These are phyloP conservation scores for Dalbergia cochinchinensis DNA, from an alignment of 306 rosid species.

Conservation along the genomic window DNA sequence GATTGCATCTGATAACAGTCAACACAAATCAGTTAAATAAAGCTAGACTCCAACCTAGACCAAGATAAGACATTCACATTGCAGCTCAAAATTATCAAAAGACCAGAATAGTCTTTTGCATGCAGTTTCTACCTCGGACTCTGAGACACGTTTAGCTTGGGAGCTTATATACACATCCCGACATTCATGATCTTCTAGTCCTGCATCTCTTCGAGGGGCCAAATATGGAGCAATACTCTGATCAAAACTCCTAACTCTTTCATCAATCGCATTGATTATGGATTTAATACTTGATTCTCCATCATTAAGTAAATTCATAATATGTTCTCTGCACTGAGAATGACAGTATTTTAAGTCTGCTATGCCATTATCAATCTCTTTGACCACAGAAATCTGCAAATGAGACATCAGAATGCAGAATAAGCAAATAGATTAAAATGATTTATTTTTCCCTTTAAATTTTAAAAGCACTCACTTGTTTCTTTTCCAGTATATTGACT, in stretches of 20 bases:
- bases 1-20: constrained; percentile 14
- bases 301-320: constrained; percentile 68
- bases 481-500: constrained; percentile 74
- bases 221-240: constrained; percentile 48
- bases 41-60: constrained; percentile 18
- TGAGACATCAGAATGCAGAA: constrained; percentile 45
- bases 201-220: constrained; percentile 57
- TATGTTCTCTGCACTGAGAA: constrained; percentile 64
- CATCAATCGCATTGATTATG: constrained; percentile 59
- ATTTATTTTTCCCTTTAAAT: constrained; percentile 12
- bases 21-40: constrained; percentile 39
- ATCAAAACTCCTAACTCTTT: constrained; percentile 56
- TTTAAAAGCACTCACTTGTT: constrained; percentile 68
- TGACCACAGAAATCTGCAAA: constrained; percentile 64
- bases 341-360: constrained; percentile 63
- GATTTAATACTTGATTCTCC: constrained; percentile 72
- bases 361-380: constrained; percentile 62
- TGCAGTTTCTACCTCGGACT: constrained; percentile 61
- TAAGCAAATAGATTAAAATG: constrained; percentile 31
- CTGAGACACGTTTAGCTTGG: constrained; percentile 48
- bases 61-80: constrained; percentile 19
- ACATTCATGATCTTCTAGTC: constrained; percentile 64
- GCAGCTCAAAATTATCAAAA: constrained; percentile 19
- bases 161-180: constrained; percentile 66
- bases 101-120: not conserved